A percentile compares a stretch with the other conserved stretches of the same genome.
phyloP scores from a whole-genome alignment of 495 filamentous ascomycete species.

The Penicillium cataractarum region DNA sequence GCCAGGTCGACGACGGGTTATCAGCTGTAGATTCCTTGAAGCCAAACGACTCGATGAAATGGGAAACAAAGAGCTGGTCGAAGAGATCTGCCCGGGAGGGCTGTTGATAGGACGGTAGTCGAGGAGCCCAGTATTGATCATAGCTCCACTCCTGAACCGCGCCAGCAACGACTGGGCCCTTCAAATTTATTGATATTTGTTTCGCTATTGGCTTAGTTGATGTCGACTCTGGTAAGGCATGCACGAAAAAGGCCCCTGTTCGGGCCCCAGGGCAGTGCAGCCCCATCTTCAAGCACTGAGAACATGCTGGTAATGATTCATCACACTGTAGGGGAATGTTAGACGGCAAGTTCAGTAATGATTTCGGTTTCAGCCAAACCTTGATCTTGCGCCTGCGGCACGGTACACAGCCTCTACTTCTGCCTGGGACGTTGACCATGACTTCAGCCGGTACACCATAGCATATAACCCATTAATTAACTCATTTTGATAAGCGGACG shows the following conservation, averaged over 20 bases:
- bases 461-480: not conserved
- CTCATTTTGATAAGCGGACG: not conserved
- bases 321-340: constrained; percentile 12
- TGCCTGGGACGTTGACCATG: constrained; percentile 23
- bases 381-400: constrained; percentile 21
- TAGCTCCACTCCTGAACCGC: not conserved
- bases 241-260: constrained; percentile 18
- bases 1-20: constrained; percentile 10
- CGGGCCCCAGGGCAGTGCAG: constrained; percentile 14
- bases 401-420: constrained; percentile 18
- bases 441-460: not conserved
- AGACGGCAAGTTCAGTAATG: not conserved
- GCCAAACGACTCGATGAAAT: constrained; percentile 27
- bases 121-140: not conserved
- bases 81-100: constrained; percentile 13
- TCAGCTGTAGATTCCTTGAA: constrained; percentile 5
- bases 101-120: not conserved
- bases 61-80: constrained; percentile 23
- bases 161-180: not conserved
- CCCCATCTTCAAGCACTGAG: constrained; percentile 11
- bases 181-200: not conserved
- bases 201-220: not conserved
- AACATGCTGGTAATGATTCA: constrained; percentile 13
- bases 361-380: constrained; percentile 2
- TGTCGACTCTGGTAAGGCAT: constrained; percentile 8